These are phyloP conservation scores for Volvox reticuliferus DNA, from an alignment of 139 green algal species.

Conservation along the genomic window DNA sequence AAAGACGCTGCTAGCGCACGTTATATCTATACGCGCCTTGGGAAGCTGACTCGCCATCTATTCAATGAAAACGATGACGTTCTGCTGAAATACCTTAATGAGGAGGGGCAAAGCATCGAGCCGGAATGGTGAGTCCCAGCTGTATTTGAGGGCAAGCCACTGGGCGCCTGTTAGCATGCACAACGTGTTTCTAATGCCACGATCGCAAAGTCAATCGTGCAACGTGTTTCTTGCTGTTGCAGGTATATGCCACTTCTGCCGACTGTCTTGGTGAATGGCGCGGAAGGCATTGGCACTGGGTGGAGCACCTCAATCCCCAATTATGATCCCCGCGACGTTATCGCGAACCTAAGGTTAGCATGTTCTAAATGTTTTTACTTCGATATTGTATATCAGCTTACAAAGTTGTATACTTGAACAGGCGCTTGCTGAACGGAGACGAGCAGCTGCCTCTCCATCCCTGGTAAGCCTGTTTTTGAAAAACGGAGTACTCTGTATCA, in stretches of 20 bases:
- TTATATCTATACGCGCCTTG: slow-evolving; percentile 98
- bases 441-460: slow-evolving; percentile 85
- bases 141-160: neutral
- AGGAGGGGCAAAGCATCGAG: slow-evolving; percentile 98
- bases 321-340: slow-evolving; percentile 96
- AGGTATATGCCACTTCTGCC: slow-evolving; percentile 93
- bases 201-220: too few relatives aligned
- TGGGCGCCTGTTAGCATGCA: too few relatives aligned
- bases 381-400: too few relatives aligned
- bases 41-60: slow-evolving; percentile 83
- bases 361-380: too few relatives aligned
- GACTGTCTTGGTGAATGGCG: slow-evolving; percentile 95
- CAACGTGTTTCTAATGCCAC: too few relatives aligned
- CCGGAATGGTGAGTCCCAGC: slow-evolving; percentile 82
- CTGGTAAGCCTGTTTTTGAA: slow-evolving; percentile 80
- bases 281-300: slow-evolving; percentile 98
- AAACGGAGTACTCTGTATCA: too few relatives aligned
- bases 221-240: neutral
- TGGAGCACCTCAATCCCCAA: slow-evolving; percentile 98
- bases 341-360: slow-evolving; percentile 81
- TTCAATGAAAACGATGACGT: slow-evolving; percentile 95
- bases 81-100: slow-evolving; percentile 94
- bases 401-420: neutral
- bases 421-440: slow-evolving; percentile 84
- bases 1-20: slow-evolving; percentile 95